phyloP scores from a whole-genome alignment of 305 asterid genomes.

The Ruellia speciosa region DNA sequence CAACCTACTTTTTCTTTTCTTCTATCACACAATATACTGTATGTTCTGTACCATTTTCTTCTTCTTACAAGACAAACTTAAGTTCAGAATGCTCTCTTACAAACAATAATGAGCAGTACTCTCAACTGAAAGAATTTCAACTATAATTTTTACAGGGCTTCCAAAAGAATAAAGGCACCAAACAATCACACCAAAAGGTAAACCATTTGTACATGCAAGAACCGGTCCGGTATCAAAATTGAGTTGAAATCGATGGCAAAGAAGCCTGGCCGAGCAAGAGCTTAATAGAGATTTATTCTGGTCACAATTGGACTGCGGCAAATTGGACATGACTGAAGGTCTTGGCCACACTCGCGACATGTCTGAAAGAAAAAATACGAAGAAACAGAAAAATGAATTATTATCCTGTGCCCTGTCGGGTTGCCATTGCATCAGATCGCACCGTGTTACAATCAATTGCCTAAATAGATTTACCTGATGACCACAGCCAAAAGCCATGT shows the following conservation, averaged over 20 bases:
- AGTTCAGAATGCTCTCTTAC: too few relatives aligned
- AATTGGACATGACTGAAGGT: conserved; percentile 72
- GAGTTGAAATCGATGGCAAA: conserved; percentile 16
- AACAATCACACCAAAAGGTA: neutral
- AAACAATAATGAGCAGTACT: too few relatives aligned
- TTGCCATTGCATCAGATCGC: neutral
- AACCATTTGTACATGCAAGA: neutral
- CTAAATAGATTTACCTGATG: conserved; percentile 57
- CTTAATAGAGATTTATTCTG: conserved; percentile 77
- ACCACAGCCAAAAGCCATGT: conserved; percentile 98
- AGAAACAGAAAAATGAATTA: neutral
- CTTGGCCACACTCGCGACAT: conserved; percentile 69
- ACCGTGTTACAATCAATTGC: neutral
- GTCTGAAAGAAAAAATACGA: conserved; percentile 34
- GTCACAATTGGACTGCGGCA: conserved; percentile 66
- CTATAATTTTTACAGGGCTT: neutral
- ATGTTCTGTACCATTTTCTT: too few relatives aligned
- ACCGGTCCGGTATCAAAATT: neutral
- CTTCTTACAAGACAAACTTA: too few relatives aligned
- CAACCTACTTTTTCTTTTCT: too few relatives aligned
- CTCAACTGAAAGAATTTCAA: too few relatives aligned
- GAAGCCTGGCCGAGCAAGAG: conserved; percentile 4
- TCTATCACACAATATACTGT: too few relatives aligned
- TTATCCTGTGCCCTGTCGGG: neutral
- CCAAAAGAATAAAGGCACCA: neutral